Evolutionary conservation across 805 yeast species (phyloP).

Genomic region (Zygoascus tannicola): DNA sequence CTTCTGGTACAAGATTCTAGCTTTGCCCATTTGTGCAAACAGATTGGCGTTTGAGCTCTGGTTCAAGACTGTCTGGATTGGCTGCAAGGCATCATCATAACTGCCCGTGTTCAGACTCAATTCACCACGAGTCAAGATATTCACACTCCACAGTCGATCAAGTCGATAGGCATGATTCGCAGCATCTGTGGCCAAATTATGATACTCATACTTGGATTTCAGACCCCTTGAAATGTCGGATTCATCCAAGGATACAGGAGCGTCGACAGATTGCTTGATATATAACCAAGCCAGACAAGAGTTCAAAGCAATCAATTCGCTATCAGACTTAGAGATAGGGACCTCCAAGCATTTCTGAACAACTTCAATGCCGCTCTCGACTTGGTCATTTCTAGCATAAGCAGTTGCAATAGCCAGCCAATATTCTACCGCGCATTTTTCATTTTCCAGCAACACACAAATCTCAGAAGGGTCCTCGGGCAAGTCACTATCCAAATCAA

Average conservation of each 20-base stretch:
- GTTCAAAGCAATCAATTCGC: slow-evolving; percentile 45
- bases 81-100: slow-evolving; percentile 61
- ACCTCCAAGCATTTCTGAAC: slow-evolving; percentile 48
- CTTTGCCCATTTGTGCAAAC: slow-evolving; percentile 74
- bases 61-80: slow-evolving; percentile 51
- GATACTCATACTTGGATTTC: slow-evolving; percentile 24
- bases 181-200: slow-evolving; percentile 36
- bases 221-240: slow-evolving; percentile 10
- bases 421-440: slow-evolving; percentile 61
- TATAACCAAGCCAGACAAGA: slow-evolving; percentile 66
- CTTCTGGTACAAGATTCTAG: slow-evolving; percentile 65
- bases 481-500: slow-evolving; percentile 70
- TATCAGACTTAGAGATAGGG: slow-evolving; percentile 14
- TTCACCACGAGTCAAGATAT: slow-evolving; percentile 59
- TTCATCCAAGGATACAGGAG: slow-evolving; percentile 19
- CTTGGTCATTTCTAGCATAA: slow-evolving; percentile 53
- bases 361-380: slow-evolving; percentile 55
- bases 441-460: slow-evolving; percentile 67
- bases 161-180: slow-evolving; percentile 41
- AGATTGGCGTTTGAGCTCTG: slow-evolving; percentile 51
- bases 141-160: slow-evolving; percentile 36
- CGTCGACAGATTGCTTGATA: slow-evolving; percentile 25
- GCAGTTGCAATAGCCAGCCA: slow-evolving; percentile 83
- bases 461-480: slow-evolving; percentile 88
- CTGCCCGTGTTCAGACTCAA: slow-evolving; percentile 48